Evolutionary conservation across 148 eudicot species (phyloP).

Genomic region (Rheum nobile): DNA sequence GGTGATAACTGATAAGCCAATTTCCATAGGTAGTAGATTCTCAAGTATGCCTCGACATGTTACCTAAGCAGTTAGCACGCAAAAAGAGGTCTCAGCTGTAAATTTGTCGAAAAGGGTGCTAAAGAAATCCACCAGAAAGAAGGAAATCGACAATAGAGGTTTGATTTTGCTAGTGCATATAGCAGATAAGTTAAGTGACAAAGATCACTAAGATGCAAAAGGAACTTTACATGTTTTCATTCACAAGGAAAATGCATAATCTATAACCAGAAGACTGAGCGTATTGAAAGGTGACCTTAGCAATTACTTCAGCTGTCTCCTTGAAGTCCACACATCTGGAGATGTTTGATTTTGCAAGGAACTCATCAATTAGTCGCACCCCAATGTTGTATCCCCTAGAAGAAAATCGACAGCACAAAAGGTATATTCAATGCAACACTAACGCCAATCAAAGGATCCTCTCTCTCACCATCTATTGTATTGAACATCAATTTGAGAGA

Average conservation of each 20-base stretch:
- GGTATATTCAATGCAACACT: background rate
- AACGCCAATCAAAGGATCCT: background rate
- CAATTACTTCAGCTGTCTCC: slow-evolving; percentile 97
- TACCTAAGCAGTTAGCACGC: background rate
- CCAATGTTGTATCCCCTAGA: slow-evolving; percentile 97
- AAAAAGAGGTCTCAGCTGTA: background rate
- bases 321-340: slow-evolving; percentile 94
- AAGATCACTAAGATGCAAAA: background rate
- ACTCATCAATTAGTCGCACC: slow-evolving; percentile 77
- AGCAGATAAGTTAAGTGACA: background rate
- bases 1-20: background rate
- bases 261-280: background rate
- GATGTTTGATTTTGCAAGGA: slow-evolving; percentile 85
- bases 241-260: background rate
- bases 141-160: background rate
- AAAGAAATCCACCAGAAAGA: background rate
- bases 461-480: background rate
- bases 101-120: background rate
- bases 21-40: background rate
- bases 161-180: background rate
- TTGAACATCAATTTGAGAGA: background rate
- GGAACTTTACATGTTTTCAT: background rate
- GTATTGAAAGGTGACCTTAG: slow-evolving; percentile 44
- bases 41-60: no score
- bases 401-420: background rate